A percentile compares a stretch with the other conserved stretches of the same genome.
These are phyloP conservation scores for Heteromeles arbutifolia DNA, from an alignment of 306 rosid species.

Conservation along the genomic window DNA sequence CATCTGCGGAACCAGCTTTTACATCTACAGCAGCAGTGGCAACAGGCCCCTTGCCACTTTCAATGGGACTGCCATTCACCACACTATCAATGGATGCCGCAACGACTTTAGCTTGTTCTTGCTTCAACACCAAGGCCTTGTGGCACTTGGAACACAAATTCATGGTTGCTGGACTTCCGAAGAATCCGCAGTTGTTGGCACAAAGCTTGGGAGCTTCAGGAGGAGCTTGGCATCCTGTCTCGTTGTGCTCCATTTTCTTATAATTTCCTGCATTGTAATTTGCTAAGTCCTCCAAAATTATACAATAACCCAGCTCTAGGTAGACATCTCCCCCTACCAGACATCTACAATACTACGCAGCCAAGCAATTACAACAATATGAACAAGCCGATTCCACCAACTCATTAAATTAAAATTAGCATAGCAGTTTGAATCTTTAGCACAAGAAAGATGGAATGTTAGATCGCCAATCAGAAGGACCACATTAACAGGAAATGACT, in stretches of 20 bases:
- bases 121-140: slow-evolving; percentile 34
- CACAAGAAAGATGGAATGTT: neutral
- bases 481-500: neutral
- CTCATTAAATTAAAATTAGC: neutral
- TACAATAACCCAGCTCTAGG: neutral
- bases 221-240: slow-evolving; percentile 45
- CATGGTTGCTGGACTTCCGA: slow-evolving; percentile 46
- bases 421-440: neutral
- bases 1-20: neutral
- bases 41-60: slow-evolving; percentile 6
- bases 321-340: neutral
- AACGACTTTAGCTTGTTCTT: slow-evolving; percentile 33
- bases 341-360: neutral
- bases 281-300: neutral
- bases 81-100: slow-evolving; percentile 30
- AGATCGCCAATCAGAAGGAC: neutral
- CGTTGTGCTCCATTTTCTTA: slow-evolving; percentile 32
- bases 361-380: neutral
- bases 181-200: slow-evolving; percentile 43
- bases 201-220: slow-evolving; percentile 47
- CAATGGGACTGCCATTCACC: slow-evolving; percentile 25
- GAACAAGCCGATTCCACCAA: neutral
- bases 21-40: slow-evolving; percentile 1
- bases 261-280: slow-evolving; percentile 14
- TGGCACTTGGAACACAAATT: slow-evolving; percentile 49